Evolutionary conservation across 148 eudicot genomes (phyloP).

Genomic region (Silene conica): DNA sequence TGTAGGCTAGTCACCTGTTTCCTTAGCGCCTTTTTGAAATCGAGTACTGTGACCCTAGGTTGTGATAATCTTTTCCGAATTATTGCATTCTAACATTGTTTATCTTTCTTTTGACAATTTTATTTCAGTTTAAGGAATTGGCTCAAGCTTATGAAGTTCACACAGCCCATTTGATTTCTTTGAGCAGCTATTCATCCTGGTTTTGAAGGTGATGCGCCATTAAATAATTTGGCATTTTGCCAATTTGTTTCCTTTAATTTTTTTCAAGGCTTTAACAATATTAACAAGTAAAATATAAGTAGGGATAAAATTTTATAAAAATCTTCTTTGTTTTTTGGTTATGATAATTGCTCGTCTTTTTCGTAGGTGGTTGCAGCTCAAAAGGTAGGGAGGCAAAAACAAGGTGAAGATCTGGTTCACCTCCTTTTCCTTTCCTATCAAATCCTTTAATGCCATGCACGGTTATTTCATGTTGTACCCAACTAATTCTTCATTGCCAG

Average conservation of each 20-base stretch:
- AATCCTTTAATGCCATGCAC: too few species aligned
- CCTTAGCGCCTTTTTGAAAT: too few species aligned
- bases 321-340: not conserved
- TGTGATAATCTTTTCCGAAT: too few species aligned
- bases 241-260: not conserved
- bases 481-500: too few species aligned
- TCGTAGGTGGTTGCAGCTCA: conserved; percentile 50
- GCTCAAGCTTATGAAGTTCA: conserved; percentile 66
- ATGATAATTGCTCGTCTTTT: not conserved
- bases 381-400: conserved; percentile 46
- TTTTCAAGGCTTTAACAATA: not conserved
- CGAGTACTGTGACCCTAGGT: too few species aligned
- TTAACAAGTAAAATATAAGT: not conserved
- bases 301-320: not conserved
- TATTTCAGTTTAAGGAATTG: conserved; percentile 63
- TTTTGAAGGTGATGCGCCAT: conserved; percentile 46
- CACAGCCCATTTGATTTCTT: conserved; percentile 66
- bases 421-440: too few species aligned
- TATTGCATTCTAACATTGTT: too few species aligned
- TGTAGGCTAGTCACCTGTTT: too few species aligned
- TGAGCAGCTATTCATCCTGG: conserved; percentile 47
- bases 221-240: not conserved
- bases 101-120: not conserved
- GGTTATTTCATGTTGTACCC: not conserved
- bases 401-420: conserved; percentile 65